Evolutionary conservation across 2,329 filamentous ascomycete species (phyloP), one percentile per base, ranked within the genome.

Genomic region (Calonectria leucothoes): DNA sequence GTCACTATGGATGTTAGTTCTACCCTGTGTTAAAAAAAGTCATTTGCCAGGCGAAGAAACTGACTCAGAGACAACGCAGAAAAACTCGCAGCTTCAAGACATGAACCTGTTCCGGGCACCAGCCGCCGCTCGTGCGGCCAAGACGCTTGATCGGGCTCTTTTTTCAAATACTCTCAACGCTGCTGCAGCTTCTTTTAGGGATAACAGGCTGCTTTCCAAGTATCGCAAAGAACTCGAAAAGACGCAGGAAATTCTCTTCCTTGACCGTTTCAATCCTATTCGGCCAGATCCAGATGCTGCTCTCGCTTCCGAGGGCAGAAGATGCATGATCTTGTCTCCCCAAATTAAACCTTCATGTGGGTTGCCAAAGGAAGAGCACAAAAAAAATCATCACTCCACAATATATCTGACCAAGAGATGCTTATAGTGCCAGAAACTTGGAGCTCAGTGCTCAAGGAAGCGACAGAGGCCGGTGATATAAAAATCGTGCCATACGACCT

Each of bases 111-210:
- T 98, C 84, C 92, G 93, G 77, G 95, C 95, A 59, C 95, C 96
- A 29, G 88, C 70, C 31, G 70, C 95, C 73, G 83, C 96, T 79
- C 93, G 94, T 83, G 92, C 93, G 73, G 94, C 95, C 87, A 92
- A 92, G 82, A 90, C 91, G 64, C 91, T 99, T 76, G 96, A 99
- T 86, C 93, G 94, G 77, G 89, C 93, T 20, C 93, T 97, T 76
- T 98, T 98, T 87, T 88, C 91, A 66, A 95, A 93, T 83, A 94
- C 89, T 1, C 86, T 98, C 69, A 92, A 93, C 29, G 88, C 96
- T 29, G 91, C 95, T 11, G 96, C 95, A 3, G 96, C 95, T 8
- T 91, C 93, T 45, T 88, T 98, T 55, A 90, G 91, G 76, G 94
- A 97, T 82, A 90, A 90, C 74, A 93, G 91, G 78, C 91, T 95